A percentile compares a stretch with the other conserved stretches of the same genome.
phyloP scores from a whole-genome alignment of 306 rosid species.

The Pterocarpus macrocarpus region DNA sequence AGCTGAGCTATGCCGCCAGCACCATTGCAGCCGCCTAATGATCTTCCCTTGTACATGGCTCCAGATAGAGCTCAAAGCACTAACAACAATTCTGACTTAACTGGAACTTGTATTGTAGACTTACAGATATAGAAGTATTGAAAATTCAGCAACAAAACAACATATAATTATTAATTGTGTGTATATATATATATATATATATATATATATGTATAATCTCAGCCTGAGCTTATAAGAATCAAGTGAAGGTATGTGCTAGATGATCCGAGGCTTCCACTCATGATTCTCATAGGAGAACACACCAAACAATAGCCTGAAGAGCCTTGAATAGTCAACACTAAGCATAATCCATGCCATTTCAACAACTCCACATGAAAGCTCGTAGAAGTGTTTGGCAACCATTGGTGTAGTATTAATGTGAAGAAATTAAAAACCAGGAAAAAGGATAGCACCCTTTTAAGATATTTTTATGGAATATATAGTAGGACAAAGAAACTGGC shows the following conservation, averaged over 20 bases:
- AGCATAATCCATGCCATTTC: slow-evolving; percentile 84
- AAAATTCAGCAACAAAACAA: slow-evolving; percentile 26
- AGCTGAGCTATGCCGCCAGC: slow-evolving; percentile 54
- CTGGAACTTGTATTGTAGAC: neutral
- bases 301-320: slow-evolving; percentile 76
- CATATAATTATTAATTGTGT: neutral
- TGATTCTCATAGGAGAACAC: slow-evolving; percentile 81
- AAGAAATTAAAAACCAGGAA: slow-evolving; percentile 6
- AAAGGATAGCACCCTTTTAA: neutral
- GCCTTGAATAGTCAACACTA: slow-evolving; percentile 75
- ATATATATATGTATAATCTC: too few relatives aligned
- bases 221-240: neutral
- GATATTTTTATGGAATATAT: slow-evolving; percentile 35
- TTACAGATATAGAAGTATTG: neutral
- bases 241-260: slow-evolving; percentile 56
- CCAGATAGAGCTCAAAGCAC: slow-evolving; percentile 15
- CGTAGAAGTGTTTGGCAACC: slow-evolving; percentile 67
- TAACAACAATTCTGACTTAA: slow-evolving; percentile 21
- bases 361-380: slow-evolving; percentile 61
- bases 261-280: slow-evolving; percentile 88
- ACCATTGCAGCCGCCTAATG: slow-evolving; percentile 25
- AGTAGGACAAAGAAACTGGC: neutral
- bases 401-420: slow-evolving; percentile 49
- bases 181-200: too few relatives aligned
- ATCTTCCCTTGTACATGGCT: slow-evolving; percentile 61